These are phyloP conservation scores for Nemania diffusa DNA, from an alignment of 2,329 filamentous ascomycete genomes.

Conservation along the genomic window DNA sequence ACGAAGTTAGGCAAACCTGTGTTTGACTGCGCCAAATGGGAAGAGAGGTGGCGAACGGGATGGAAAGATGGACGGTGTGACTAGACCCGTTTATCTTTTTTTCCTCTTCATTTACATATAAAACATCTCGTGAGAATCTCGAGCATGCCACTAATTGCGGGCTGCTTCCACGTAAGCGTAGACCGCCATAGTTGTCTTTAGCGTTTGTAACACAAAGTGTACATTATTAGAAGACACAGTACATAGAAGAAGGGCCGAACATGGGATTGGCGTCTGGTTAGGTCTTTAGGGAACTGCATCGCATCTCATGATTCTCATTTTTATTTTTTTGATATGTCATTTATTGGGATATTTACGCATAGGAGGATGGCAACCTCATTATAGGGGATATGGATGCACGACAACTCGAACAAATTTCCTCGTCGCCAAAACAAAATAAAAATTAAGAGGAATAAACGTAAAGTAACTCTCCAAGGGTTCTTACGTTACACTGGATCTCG, in stretches of 20 bases:
- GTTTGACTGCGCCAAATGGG: conserved; percentile 92
- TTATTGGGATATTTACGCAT: neutral
- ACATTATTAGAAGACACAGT: conserved; percentile 27
- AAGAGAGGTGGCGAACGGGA: conserved; percentile 93
- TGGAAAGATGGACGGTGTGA: conserved; percentile 78
- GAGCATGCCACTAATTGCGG: neutral
- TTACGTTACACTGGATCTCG: too few relatives aligned
- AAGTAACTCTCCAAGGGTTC: too few relatives aligned
- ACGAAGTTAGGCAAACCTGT: conserved; percentile 87
- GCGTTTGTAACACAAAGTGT: conserved; percentile 30
- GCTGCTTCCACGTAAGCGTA: neutral
- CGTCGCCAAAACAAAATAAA: too few relatives aligned
- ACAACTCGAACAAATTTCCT: too few relatives aligned
- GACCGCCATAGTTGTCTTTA: neutral
- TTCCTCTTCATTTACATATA: neutral
- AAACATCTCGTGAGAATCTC: neutral
- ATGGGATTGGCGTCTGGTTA: conserved; percentile 32
- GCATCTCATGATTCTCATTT: conserved; percentile 32
- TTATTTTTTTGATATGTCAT: conserved; percentile 2
- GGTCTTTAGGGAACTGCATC: conserved; percentile 33
- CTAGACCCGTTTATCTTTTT: conserved; percentile 17
- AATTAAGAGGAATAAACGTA: too few relatives aligned
- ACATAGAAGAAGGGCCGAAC: conserved; percentile 22
- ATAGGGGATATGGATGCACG: too few relatives aligned
- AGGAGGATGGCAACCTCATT: too few relatives aligned